Conservation (phyloP, 2,329 filamentous ascomycete genomes). For the Ascochyta clinopodiicola region DNA sequence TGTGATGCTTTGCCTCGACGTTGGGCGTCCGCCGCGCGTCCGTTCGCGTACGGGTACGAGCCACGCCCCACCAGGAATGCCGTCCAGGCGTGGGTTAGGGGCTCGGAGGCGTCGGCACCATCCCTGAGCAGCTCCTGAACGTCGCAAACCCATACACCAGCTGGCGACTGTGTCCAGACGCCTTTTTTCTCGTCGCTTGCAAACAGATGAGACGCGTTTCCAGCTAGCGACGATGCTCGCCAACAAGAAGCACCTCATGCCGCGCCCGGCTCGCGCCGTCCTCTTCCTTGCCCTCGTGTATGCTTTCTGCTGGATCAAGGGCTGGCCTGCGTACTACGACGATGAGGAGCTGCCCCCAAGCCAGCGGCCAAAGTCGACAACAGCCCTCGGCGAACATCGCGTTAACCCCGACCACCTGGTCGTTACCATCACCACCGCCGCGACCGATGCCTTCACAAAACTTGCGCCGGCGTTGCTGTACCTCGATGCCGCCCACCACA, state of each 20-base stretch:
- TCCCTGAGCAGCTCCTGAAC: slow-evolving; percentile 16
- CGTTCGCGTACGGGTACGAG: slow-evolving; percentile 5
- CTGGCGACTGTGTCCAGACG: background rate
- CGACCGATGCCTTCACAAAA: slow-evolving; percentile 62
- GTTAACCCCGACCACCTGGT: slow-evolving; percentile 50
- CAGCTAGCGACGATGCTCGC: slow-evolving; percentile 34
- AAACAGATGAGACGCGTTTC: slow-evolving; percentile 16
- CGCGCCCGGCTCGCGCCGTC: slow-evolving; percentile 33
- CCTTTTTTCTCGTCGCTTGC: background rate
- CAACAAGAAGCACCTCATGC: slow-evolving; percentile 26
- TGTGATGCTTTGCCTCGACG: background rate
- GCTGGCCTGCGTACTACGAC: slow-evolving; percentile 42
- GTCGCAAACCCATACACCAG: background rate
- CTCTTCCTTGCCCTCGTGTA: slow-evolving; percentile 29
- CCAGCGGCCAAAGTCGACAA: slow-evolving; percentile 24
- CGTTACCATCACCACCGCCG: slow-evolving; percentile 63
- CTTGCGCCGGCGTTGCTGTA: slow-evolving; percentile 51
- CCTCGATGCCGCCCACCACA: slow-evolving; percentile 38
- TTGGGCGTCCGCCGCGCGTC: slow-evolving; percentile 7
- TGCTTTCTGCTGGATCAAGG: slow-evolving; percentile 42
- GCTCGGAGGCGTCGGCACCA: slow-evolving; percentile 6
- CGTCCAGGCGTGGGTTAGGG: slow-evolving; percentile 10
- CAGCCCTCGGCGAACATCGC: slow-evolving; percentile 23
- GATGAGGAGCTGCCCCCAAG: slow-evolving; percentile 39
- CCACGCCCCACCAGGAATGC: slow-evolving; percentile 14